Percentiles rank a stretch among this genome's conserved stretches.
phyloP scores from a whole-genome alignment of 1,284 basidiomycete genomes.

The Apiotrichum akiyoshidainum region DNA sequence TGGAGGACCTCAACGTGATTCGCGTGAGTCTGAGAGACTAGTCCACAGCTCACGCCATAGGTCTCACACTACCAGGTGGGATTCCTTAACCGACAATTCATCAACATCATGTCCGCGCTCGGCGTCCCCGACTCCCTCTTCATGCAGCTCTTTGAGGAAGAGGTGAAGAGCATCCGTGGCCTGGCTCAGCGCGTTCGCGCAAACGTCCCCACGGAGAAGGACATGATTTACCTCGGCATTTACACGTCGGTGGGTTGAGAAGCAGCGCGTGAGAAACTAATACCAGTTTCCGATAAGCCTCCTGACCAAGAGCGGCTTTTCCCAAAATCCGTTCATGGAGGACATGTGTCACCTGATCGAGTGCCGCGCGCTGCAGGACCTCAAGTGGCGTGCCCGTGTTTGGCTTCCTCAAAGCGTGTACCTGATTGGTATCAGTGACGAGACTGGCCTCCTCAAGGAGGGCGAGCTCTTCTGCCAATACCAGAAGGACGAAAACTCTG shows the following conservation, averaged over 20 bases:
- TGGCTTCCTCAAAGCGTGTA: slow-evolving; percentile 42
- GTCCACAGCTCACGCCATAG: slow-evolving; percentile 19
- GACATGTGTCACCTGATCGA: slow-evolving; percentile 46
- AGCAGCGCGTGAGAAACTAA: not conserved
- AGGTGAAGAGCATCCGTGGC: slow-evolving; percentile 36
- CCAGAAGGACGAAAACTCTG: slow-evolving; percentile 31
- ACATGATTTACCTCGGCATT: slow-evolving; percentile 23
- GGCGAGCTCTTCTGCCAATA: slow-evolving; percentile 50
- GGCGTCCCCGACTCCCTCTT: slow-evolving; percentile 42
- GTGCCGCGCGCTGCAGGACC: slow-evolving; percentile 43
- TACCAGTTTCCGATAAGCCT: slow-evolving; percentile 41
- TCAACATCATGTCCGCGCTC: slow-evolving; percentile 48
- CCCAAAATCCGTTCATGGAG: slow-evolving; percentile 41
- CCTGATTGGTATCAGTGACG: slow-evolving; percentile 48
- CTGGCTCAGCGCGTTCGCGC: slow-evolving; percentile 28
- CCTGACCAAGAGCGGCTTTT: slow-evolving; percentile 41
- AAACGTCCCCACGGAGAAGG: slow-evolving; percentile 22
- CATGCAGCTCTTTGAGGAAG: slow-evolving; percentile 36
- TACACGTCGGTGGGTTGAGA: slow-evolving; percentile 29
- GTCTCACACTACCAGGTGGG: slow-evolving; percentile 47
- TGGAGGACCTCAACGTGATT: slow-evolving; percentile 42
- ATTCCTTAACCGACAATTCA: slow-evolving; percentile 51
- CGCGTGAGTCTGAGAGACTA: slow-evolving; percentile 25
- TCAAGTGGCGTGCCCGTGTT: slow-evolving; percentile 50
- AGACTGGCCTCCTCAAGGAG: slow-evolving; percentile 38